These are phyloP conservation scores for Pythium phragmitis DNA, from an alignment of 352 stramenopile genomes.

Conservation along the genomic window DNA sequence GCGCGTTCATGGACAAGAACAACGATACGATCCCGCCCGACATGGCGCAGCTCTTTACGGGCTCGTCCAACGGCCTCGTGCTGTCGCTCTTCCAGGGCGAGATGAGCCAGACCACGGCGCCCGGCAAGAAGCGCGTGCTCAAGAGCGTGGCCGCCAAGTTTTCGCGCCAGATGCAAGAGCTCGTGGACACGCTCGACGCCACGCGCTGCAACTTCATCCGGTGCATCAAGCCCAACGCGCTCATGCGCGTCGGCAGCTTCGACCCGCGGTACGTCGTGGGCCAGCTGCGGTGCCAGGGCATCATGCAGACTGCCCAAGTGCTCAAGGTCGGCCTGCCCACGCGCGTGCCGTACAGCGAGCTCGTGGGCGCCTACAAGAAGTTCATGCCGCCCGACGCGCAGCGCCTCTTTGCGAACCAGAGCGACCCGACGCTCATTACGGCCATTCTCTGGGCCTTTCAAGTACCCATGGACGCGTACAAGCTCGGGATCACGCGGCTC, in stretches of 20 bases:
- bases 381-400: slow-evolving; percentile 67
- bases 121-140: slow-evolving; percentile 82
- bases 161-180: slow-evolving; percentile 75
- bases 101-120: slow-evolving; percentile 37
- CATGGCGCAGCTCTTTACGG: slow-evolving; percentile 80
- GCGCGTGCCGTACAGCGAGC: slow-evolving; percentile 72
- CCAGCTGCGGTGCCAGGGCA: slow-evolving; percentile 83
- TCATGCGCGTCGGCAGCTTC: slow-evolving; percentile 73
- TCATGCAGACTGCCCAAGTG: slow-evolving; percentile 87
- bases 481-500: slow-evolving; percentile 74
- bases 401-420: slow-evolving; percentile 70
- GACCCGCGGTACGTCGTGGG: slow-evolving; percentile 78
- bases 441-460: slow-evolving; percentile 87
- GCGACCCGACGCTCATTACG: slow-evolving; percentile 68
- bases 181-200: slow-evolving; percentile 74
- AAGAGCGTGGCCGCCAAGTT: slow-evolving; percentile 69
- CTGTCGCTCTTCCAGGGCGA: slow-evolving; percentile 70
- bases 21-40: slow-evolving; percentile 87
- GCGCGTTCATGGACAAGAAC: slow-evolving; percentile 91
- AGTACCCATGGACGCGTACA: slow-evolving; percentile 75
- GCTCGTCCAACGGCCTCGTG: slow-evolving; percentile 63
- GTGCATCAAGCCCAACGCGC: slow-evolving; percentile 87
- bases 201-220: slow-evolving; percentile 89
- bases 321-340: slow-evolving; percentile 85
- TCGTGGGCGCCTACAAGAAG: slow-evolving; percentile 68